Base-by-base conservation (phyloP, 2,329 filamentous ascomycete genomes). In the Penicillium sp. region DNA sequence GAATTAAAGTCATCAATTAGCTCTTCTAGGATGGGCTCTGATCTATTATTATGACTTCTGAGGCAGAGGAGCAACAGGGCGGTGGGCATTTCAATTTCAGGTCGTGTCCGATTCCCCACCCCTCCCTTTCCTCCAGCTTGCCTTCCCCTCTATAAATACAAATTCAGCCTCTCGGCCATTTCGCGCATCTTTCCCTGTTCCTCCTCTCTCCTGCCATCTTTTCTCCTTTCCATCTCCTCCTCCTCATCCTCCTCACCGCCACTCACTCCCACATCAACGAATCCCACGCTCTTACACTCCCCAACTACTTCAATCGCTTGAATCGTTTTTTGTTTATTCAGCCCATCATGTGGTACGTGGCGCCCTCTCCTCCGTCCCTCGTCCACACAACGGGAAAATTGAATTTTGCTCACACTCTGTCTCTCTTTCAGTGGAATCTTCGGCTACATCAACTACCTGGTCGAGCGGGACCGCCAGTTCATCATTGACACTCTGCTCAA, bases 401-500 rank as follows among this genome's bases (percentile, higher is more conserved):
- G 11, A 31, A 9, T 31, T 13, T 7, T 40, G 53, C 66, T 71
- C 16, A 70, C 65, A 19, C 14, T 16, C 18, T 31, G 14, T 52
- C 7, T 36, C 31, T 24, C 7, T 41, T 36, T 13, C 36, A 77
- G 74, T 73, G 74, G 74, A 60, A 77, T 77, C 53, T 85, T 98
- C 83, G 94, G 94, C 73, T 98, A 98, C 85, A 91, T 98, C 83
- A 98, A 98, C 84, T 98, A 98, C 82, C 84, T 98, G 78, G 92
- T 98, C 77, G 95, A 98, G 86, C 97, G 96, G 87, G 94, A 98
- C 83, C 88, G 95, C 78, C 93, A 91, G 81, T 96, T 90, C 82
- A 96, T 98, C 78, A 85, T 98, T 75, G 89, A 97, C 77, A 98
- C 94, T 64, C 85, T 99, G 70, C 90, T 97, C 78, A 97, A 98